A percentile compares a stretch with the other conserved stretches of the same genome.
Evolutionary conservation across 345 rosid genomes (phyloP).

Genomic region (Linum tenue): DNA sequence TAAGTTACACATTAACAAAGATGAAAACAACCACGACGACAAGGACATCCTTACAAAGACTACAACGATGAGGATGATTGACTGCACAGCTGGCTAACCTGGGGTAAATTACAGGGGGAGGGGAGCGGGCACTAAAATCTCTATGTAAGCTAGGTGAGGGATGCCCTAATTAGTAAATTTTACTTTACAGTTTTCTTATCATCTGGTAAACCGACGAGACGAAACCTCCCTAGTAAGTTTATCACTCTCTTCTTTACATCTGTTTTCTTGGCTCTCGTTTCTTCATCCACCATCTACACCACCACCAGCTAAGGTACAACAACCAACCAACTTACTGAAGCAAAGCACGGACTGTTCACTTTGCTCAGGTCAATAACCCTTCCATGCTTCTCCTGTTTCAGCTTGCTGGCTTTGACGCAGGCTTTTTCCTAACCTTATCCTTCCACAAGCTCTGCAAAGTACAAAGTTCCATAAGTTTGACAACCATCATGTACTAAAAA

Average conservation of each 20-base stretch:
- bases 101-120: background rate
- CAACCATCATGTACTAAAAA: background rate
- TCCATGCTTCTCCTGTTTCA: background rate
- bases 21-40: constrained; percentile 7
- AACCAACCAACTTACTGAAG: constrained; percentile 4
- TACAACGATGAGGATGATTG: constrained; percentile 16
- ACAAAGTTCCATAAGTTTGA: constrained; percentile 10
- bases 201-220: background rate
- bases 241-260: background rate
- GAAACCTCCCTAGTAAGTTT: background rate
- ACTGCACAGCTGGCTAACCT: constrained; percentile 15
- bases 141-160: background rate
- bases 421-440: constrained; percentile 38
- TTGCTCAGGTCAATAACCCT: too few relatives aligned
- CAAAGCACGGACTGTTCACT: constrained; percentile 14
- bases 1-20: constrained; percentile 12
- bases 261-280: background rate
- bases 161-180: background rate
- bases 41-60: constrained; percentile 14
- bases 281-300: background rate
- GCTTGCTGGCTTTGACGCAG: constrained; percentile 33
- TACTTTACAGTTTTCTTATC: background rate
- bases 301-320: constrained; percentile 8
- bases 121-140: background rate
- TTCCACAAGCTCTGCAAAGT: constrained; percentile 68